Conservation (phyloP, 2,329 filamentous ascomycete species). For the Fusarium sp. region DNA sequence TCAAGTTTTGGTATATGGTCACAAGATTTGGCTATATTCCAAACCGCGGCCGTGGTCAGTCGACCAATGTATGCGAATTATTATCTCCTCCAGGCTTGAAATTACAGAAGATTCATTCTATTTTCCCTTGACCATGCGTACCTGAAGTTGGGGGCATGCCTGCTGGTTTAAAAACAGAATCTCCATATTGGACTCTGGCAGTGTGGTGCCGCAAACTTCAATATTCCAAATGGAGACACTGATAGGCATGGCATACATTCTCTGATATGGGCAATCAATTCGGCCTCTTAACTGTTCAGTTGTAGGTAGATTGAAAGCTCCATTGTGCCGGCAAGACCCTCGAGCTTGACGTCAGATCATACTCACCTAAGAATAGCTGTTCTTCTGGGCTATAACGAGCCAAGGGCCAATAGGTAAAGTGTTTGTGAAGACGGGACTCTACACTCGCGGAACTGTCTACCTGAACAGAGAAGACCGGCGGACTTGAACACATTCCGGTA, state of each 20-base stretch:
- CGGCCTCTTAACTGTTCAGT: too few species aligned
- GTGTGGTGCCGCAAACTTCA: too few species aligned
- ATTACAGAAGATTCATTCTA: too few species aligned
- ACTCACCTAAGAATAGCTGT: not conserved
- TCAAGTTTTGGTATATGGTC: not conserved
- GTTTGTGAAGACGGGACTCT: slow-evolving; percentile 17
- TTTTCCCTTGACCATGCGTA: too few species aligned
- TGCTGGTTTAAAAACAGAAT: too few species aligned
- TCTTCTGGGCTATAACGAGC: not conserved
- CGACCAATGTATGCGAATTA: too few species aligned
- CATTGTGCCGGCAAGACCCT: not conserved
- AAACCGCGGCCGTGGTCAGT: not conserved
- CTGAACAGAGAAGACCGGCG: slow-evolving; percentile 6
- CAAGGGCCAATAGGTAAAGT: not conserved
- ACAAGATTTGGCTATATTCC: not conserved
- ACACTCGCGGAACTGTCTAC: slow-evolving; percentile 18
- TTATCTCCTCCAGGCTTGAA: too few species aligned
- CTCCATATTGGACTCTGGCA: not conserved
- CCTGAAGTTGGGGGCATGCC: too few species aligned
- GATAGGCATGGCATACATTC: too few species aligned
- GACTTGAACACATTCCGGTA: slow-evolving; percentile 11
- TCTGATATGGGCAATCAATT: too few species aligned
- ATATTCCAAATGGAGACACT: too few species aligned
- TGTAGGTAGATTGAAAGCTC: too few species aligned
- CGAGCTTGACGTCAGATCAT: not conserved